These are phyloP conservation scores for Berberis thunbergii DNA, from an alignment of 164 flowering plant genomes.

Conservation along the genomic window DNA sequence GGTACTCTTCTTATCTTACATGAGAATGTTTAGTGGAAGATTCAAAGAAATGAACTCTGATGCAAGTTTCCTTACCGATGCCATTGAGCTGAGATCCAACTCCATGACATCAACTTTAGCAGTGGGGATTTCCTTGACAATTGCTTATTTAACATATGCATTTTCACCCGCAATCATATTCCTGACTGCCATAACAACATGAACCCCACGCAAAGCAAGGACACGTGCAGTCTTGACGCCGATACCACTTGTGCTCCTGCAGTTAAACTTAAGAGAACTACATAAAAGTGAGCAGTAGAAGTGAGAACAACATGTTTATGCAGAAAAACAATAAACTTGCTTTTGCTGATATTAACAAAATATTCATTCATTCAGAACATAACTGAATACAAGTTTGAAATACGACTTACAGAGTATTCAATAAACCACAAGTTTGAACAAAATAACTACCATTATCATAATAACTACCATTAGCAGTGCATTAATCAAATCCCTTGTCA, in stretches of 20 bases:
- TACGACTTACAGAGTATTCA: too few species aligned
- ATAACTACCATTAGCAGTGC: too few species aligned
- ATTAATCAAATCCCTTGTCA: too few species aligned
- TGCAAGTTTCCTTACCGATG: slow-evolving; percentile 59
- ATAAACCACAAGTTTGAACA: too few species aligned
- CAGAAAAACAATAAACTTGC: too few species aligned
- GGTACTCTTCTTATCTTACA: slow-evolving; percentile 32
- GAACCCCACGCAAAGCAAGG: slow-evolving; percentile 60
- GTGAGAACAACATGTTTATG: too few species aligned
- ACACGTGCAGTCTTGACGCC: slow-evolving; percentile 75
- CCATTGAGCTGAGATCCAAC: slow-evolving; percentile 63
- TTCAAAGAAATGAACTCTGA: slow-evolving; percentile 37
- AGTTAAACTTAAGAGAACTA: not conserved
- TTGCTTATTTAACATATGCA: slow-evolving; percentile 32
- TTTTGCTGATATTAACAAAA: too few species aligned
- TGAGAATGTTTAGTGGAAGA: slow-evolving; percentile 55
- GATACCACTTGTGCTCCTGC: slow-evolving; percentile 83
- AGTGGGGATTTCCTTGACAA: slow-evolving; percentile 41
- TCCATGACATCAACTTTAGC: slow-evolving; percentile 74
- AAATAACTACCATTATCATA: too few species aligned
- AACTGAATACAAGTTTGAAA: too few species aligned
- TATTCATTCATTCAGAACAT: too few species aligned
- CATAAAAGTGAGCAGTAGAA: too few species aligned
- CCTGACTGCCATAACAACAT: slow-evolving; percentile 72
- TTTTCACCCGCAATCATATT: slow-evolving; percentile 40